These are phyloP conservation scores for Colletotrichum simmondsii DNA, from an alignment of 2,329 filamentous ascomycete genomes.

Conservation along the genomic window DNA sequence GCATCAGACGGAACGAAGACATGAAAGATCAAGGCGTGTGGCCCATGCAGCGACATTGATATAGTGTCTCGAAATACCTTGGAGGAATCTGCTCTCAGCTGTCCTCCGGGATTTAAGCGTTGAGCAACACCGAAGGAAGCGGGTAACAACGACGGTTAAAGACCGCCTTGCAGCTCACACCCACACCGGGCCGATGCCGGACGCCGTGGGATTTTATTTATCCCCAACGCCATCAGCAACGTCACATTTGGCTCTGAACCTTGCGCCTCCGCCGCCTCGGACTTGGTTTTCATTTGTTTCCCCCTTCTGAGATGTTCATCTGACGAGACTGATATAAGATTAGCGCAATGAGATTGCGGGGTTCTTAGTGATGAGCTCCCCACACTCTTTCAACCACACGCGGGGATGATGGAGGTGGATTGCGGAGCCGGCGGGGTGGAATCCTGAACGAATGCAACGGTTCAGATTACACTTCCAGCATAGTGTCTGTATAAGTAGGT, in stretches of 20 bases:
- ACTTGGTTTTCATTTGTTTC: not conserved
- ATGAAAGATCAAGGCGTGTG: not conserved
- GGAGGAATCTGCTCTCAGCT: not conserved
- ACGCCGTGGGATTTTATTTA: not conserved
- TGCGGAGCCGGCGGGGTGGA: not conserved
- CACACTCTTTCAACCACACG: not conserved
- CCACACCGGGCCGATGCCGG: no score
- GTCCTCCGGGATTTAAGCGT: not conserved
- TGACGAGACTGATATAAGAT: slow-evolving; percentile 1
- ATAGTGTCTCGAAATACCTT: not conserved
- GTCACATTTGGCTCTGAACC: not conserved
- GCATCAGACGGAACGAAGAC: slow-evolving; percentile 5
- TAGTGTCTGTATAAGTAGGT: not conserved
- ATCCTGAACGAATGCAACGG: not conserved
- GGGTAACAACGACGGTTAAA: not conserved
- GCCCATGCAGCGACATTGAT: not conserved
- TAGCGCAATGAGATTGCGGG: slow-evolving; percentile 11
- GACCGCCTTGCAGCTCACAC: no score
- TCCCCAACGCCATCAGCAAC: not conserved
- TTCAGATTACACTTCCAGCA: not conserved
- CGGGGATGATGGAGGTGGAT: not conserved
- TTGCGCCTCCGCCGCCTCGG: not conserved
- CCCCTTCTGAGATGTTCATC: slow-evolving; percentile 12
- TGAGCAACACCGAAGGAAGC: not conserved
- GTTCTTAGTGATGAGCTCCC: no score